These are phyloP conservation scores for Hypoxylon perforatum DNA, from an alignment of 495 filamentous ascomycete species.

Conservation along the genomic window DNA sequence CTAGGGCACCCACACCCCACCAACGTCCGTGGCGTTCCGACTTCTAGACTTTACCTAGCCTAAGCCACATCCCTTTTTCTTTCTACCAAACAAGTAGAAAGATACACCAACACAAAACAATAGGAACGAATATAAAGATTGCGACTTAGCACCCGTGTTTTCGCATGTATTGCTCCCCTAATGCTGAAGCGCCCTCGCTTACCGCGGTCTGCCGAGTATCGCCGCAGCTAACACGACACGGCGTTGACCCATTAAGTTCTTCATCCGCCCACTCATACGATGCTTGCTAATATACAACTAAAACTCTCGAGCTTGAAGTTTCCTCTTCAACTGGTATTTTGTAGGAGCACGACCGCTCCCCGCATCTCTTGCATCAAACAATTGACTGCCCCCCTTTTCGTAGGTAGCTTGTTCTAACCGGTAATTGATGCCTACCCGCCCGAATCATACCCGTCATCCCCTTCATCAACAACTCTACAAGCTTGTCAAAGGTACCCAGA, in stretches of 20 bases:
- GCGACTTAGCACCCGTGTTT: not conserved
- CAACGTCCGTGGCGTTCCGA: too few relatives aligned
- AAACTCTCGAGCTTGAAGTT: slow-evolving; percentile 13
- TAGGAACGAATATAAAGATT: not conserved
- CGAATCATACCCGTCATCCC: slow-evolving; percentile 13
- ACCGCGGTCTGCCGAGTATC: not conserved
- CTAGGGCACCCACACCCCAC: too few relatives aligned
- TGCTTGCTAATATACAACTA: slow-evolving; percentile 38
- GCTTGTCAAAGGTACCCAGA: slow-evolving; percentile 20
- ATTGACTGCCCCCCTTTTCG: slow-evolving; percentile 6
- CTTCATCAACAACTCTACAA: slow-evolving; percentile 8
- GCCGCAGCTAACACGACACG: slow-evolving; percentile 1
- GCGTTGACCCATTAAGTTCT: slow-evolving; percentile 21
- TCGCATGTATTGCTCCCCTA: slow-evolving; percentile 4
- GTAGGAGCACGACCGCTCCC: slow-evolving; percentile 1
- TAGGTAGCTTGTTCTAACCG: slow-evolving; percentile 13
- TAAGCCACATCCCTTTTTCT: too few relatives aligned
- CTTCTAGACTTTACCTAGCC: too few relatives aligned
- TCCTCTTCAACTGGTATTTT: slow-evolving; percentile 13
- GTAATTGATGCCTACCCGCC: slow-evolving; percentile 7
- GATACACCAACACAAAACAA: not conserved
- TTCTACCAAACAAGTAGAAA: too few relatives aligned
- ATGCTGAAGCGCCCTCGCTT: slow-evolving; percentile 12
- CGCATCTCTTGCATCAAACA: slow-evolving; percentile 1
- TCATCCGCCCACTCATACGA: slow-evolving; percentile 2